These are phyloP conservation scores for Xylariaceae sp. DNA, from an alignment of 2,329 filamentous ascomycete species.

Conservation along the genomic window DNA sequence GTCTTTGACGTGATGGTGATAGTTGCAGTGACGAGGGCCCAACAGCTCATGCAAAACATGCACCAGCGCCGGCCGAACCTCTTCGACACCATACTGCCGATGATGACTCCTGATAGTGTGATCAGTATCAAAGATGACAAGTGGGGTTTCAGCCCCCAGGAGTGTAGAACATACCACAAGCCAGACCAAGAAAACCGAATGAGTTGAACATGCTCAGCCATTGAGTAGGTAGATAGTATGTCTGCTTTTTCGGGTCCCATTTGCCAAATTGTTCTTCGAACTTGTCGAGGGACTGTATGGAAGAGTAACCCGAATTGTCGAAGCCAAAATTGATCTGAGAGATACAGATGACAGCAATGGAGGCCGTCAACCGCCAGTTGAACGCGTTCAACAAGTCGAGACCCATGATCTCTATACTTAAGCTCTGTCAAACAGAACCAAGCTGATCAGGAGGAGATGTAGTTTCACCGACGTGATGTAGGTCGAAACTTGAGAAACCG, in stretches of 20 bases:
- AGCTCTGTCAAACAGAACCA: too few relatives aligned
- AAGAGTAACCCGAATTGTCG: constrained; percentile 29
- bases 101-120: neutral
- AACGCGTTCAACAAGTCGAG: too few relatives aligned
- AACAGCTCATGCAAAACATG: neutral
- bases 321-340: constrained; percentile 34
- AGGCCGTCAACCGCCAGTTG: constrained; percentile 1
- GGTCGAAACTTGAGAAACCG: too few relatives aligned
- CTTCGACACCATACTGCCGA: neutral
- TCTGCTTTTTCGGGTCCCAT: constrained; percentile 11
- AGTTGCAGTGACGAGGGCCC: neutral
- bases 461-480: too few relatives aligned
- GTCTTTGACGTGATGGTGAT: neutral
- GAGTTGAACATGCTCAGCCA: neutral
- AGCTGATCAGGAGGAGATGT: too few relatives aligned
- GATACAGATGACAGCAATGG: constrained; percentile 11
- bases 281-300: constrained; percentile 30
- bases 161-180: neutral
- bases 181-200: neutral
- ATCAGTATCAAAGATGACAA: neutral
- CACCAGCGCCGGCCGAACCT: neutral
- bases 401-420: too few relatives aligned
- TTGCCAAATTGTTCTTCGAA: constrained; percentile 28
- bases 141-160: neutral
- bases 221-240: too few relatives aligned